Percentiles rank a stretch among this genome's conserved stretches.
phyloP scores from a whole-genome alignment of 495 filamentous ascomycete genomes.

The Hyaloscypha finlandica region DNA sequence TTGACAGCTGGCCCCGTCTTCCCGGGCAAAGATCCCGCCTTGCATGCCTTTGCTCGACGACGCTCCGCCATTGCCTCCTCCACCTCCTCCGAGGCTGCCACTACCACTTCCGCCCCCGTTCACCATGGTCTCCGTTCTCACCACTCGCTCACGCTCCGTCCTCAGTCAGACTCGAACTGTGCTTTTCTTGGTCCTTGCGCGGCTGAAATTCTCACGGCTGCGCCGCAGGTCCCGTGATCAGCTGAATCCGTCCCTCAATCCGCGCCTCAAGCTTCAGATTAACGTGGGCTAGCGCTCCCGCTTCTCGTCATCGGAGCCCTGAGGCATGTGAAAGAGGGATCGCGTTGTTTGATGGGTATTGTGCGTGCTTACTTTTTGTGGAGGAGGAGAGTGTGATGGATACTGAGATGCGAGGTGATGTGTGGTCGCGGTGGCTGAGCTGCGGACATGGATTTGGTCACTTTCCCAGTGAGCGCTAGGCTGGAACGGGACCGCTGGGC shows the following conservation, averaged over 20 bases:
- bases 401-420: background rate
- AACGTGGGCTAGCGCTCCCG: too few relatives aligned
- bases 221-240: background rate
- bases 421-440: background rate
- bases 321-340: background rate
- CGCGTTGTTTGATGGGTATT: background rate
- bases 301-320: background rate
- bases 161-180: background rate
- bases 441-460: background rate
- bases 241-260: too few relatives aligned
- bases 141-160: background rate
- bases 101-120: background rate
- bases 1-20: background rate
- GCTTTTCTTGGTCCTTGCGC: background rate
- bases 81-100: background rate
- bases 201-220: background rate
- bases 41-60: constrained; percentile 2
- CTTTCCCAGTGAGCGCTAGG: constrained; percentile 2
- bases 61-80: background rate
- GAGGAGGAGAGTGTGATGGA: background rate
- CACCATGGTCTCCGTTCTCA: background rate
- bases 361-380: background rate
- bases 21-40: background rate
- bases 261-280: too few relatives aligned
- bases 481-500: background rate